Evolutionary conservation across 495 filamentous ascomycete species (phyloP).

Genomic region (Neurospora discreta): DNA sequence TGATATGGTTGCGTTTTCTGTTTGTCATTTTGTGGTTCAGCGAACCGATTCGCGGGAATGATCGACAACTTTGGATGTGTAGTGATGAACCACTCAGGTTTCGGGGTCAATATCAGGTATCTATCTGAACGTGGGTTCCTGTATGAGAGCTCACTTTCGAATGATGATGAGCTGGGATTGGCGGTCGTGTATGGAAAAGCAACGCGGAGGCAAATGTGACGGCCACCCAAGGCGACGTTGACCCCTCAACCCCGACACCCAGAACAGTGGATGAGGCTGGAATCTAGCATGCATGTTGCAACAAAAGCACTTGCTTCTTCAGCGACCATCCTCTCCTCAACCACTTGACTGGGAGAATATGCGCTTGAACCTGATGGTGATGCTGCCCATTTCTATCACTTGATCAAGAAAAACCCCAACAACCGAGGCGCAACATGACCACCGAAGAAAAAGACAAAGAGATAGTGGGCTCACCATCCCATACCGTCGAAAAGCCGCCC

Average conservation of each 20-base stretch:
- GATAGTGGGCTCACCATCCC: neutral
- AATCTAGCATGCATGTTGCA: neutral
- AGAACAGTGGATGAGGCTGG: neutral
- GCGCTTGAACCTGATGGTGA: neutral
- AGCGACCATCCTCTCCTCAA: neutral
- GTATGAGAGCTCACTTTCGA: neutral
- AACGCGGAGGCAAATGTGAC: neutral
- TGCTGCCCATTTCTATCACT: neutral
- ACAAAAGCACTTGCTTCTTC: neutral
- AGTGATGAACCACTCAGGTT: neutral
- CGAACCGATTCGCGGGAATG: neutral
- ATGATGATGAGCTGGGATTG: neutral
- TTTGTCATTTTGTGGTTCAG: neutral
- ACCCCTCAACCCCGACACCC: neutral
- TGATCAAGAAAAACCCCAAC: neutral
- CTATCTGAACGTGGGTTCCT: too few species aligned
- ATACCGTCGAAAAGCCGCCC: slow-evolving; percentile 7
- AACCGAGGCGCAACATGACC: neutral
- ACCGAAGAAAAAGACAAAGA: neutral
- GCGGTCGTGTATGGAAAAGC: neutral
- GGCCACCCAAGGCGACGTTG: neutral
- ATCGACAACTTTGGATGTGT: neutral
- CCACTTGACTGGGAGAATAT: neutral
- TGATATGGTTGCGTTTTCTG: neutral
- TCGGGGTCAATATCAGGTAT: neutral